A percentile compares a stretch with the other conserved stretches of the same genome.
phyloP scores from a whole-genome alignment of 176 grass and related monocot species.

The Panicum miliaceum region DNA sequence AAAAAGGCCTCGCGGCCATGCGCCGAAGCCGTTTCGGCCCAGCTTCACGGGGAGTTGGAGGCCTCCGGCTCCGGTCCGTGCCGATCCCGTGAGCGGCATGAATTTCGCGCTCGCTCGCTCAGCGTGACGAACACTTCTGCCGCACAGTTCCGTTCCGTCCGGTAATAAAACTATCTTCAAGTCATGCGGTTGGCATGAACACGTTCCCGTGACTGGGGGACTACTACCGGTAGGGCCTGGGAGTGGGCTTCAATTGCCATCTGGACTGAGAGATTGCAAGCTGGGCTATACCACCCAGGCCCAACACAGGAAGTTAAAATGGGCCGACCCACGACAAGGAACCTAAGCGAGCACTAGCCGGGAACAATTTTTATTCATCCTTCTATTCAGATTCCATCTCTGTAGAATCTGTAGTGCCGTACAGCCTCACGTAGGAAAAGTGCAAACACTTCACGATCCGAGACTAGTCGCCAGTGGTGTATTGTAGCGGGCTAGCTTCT shows the following conservation, averaged over 20 bases:
- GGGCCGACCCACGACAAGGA: background rate
- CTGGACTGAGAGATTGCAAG: too few species aligned
- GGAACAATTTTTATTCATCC: too few species aligned
- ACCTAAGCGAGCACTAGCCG: background rate
- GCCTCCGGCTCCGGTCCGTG: background rate
- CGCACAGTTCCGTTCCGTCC: too few species aligned
- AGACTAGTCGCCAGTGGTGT: too few species aligned
- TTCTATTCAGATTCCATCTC: background rate
- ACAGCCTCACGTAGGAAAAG: background rate
- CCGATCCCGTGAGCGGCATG: constrained; percentile 21
- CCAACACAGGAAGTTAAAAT: background rate
- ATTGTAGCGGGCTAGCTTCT: background rate
- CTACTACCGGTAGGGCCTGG: too few species aligned
- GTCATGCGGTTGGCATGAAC: background rate
- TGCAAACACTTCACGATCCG: background rate
- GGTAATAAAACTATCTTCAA: too few species aligned
- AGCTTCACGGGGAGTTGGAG: background rate
- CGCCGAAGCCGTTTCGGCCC: background rate
- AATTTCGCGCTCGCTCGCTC: background rate
- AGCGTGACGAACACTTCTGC: too few species aligned
- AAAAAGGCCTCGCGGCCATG: too few species aligned
- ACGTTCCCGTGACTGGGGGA: background rate
- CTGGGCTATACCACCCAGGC: too few species aligned
- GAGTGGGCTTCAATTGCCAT: too few species aligned
- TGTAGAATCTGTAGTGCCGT: background rate